A percentile compares a stretch with the other conserved stretches of the same genome.
Evolutionary conservation across 371 early-diverging fungal genomes (phyloP).

Genomic region (Nematocida parisii): DNA sequence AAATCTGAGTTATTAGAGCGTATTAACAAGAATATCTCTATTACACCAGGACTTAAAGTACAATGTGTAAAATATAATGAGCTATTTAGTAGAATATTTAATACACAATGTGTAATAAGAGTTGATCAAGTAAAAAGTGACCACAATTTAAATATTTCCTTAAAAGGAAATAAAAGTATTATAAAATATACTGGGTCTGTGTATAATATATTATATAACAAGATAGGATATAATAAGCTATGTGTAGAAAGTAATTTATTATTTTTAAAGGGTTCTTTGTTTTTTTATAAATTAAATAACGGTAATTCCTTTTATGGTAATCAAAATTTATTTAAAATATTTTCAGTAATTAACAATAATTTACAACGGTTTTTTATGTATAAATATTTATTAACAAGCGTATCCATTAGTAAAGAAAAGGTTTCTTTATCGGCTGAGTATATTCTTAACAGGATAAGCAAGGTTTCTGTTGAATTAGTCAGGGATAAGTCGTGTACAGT

Average conservation of each 20-base stretch:
- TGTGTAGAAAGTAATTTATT: conserved; percentile 3
- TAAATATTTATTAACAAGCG: background rate
- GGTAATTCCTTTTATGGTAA: background rate
- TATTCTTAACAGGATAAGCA: background rate
- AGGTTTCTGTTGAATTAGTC: background rate
- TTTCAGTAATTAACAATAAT: background rate
- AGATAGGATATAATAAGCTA: background rate
- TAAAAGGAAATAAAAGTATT: background rate
- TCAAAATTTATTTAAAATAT: too few relatives aligned
- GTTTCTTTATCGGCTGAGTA: background rate
- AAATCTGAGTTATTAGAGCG: background rate
- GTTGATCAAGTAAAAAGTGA: background rate
- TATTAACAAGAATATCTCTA: background rate
- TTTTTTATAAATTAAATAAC: background rate
- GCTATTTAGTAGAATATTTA: background rate
- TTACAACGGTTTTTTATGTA: background rate
- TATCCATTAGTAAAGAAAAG: background rate
- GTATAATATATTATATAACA: background rate
- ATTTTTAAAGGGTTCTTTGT: background rate
- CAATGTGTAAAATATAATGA: conserved; percentile 1
- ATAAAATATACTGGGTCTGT: background rate
- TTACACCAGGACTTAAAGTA: background rate
- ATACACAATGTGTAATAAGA: background rate
- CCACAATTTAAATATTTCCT: background rate
- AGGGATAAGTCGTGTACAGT: background rate